phyloP scores from a whole-genome alignment of 1,139 yeast genomes.

The Blastobotrys indianensis region DNA sequence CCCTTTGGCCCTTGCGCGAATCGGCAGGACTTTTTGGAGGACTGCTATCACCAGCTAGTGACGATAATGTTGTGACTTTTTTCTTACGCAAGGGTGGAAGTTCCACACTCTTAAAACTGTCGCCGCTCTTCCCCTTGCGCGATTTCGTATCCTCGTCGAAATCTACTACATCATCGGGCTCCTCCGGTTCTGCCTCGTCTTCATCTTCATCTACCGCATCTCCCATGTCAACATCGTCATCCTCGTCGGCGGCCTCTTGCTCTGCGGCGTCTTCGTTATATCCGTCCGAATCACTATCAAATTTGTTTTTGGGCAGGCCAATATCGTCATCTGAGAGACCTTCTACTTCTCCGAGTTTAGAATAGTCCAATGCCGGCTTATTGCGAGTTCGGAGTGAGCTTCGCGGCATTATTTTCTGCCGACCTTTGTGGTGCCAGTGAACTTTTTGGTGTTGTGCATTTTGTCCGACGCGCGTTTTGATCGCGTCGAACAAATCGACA shows the following conservation, averaged over 20 bases:
- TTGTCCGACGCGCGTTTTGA: too few species aligned
- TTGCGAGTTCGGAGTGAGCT: slow-evolving; percentile 17
- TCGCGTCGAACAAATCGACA: too few species aligned
- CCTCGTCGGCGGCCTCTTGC: slow-evolving; percentile 14
- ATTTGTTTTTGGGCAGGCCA: slow-evolving; percentile 5
- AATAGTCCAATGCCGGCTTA: slow-evolving; percentile 21
- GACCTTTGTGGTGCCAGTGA: too few species aligned
- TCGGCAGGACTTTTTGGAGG: not conserved
- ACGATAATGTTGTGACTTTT: slow-evolving; percentile 2
- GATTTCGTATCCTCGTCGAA: not conserved
- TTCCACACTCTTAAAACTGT: slow-evolving; percentile 2
- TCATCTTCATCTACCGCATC: slow-evolving; percentile 14
- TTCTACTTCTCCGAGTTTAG: slow-evolving; percentile 19
- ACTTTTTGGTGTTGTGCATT: too few species aligned
- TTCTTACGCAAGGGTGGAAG: slow-evolving; percentile 9
- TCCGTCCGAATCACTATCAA: slow-evolving; percentile 23
- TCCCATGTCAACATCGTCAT: slow-evolving; percentile 13
- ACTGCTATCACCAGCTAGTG: not conserved
- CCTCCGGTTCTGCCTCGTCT: slow-evolving; percentile 2
- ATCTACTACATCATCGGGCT: slow-evolving; percentile 7
- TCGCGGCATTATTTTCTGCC: not conserved
- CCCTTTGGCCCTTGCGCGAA: slow-evolving; percentile 2
- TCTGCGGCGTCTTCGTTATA: slow-evolving; percentile 17
- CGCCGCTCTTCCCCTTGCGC: slow-evolving; percentile 1
- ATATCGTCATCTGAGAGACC: slow-evolving; percentile 21